Evolutionary conservation across 148 eudicot genomes (phyloP), one percentile per base, ranked within the genome.

Genomic region (Silene uniflora): DNA sequence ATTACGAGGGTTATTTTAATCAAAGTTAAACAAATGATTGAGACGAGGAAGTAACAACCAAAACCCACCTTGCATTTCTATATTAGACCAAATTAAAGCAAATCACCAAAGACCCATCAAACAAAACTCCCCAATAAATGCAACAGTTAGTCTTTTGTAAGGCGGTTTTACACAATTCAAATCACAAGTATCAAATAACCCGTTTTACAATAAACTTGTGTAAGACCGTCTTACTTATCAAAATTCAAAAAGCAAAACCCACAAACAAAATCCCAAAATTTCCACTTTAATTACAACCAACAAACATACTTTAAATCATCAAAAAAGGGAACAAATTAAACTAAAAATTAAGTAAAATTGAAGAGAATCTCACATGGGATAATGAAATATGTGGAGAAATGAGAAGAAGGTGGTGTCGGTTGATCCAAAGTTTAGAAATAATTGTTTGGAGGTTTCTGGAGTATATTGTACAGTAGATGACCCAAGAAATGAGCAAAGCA

Each of bases 351-450:
- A 19, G n/a, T 29, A 18, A 74, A 66, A 64, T n/a, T 54, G n/a
- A 27, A 54, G 64, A 67, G 77, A 86, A 75, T 62, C 81, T 79
- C 85, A 84, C 82, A 86, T 22, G 69, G 27, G 27, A 56, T 59
- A 77, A n/a, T 23, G 78, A 69, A 77, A 61, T 52, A 1, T 7
- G 56, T 12, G 17, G 18, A 13, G 17, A 11, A 52, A 11, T 13
- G 56, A 49, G 71, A 75, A 73, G 73, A 24, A 22, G 75, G 74
- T 17, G 75, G 74, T 17, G 54, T 67, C 67, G 62, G 71, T 78
- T 61, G 76, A 81, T 81, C 83, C 70, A 75, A 61, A 81, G 79
- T 74, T 68, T 4, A 47, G 71, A 73, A 65, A 42, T 22, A 19
- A 17, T 67, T 42, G 1, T 60, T 11, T 21, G 77, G 76, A 80